phyloP scores from a whole-genome alignment of 1,284 basidiomycete genomes.

The Golubevia sp. region DNA sequence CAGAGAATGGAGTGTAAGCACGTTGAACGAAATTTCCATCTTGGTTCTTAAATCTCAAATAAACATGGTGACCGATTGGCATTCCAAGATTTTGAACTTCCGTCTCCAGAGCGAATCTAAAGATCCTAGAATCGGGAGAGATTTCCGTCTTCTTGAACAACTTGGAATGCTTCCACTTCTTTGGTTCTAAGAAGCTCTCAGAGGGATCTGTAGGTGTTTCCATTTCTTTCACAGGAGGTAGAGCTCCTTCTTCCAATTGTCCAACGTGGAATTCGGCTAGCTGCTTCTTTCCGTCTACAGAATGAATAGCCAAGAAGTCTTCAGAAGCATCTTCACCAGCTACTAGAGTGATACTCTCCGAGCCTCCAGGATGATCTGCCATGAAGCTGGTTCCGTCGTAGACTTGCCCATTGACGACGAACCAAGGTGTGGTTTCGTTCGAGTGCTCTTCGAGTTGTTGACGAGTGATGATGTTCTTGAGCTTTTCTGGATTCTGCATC shows the following conservation, averaged over 20 bases:
- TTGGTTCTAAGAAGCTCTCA: constrained; percentile 66
- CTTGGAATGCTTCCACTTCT: constrained; percentile 67
- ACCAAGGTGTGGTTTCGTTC: constrained; percentile 67
- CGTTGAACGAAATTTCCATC: constrained; percentile 67
- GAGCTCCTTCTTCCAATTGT: constrained; percentile 10
- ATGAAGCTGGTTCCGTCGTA: constrained; percentile 69
- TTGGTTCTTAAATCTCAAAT: constrained; percentile 23
- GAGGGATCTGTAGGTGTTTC: constrained; percentile 25
- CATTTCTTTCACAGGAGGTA: constrained; percentile 56
- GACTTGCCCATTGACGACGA: constrained; percentile 68
- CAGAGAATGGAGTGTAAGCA: constrained; percentile 71
- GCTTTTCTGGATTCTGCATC: constrained; percentile 34
- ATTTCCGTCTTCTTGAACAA: constrained; percentile 64
- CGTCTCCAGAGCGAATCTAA: constrained; percentile 67
- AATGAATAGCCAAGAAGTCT: constrained; percentile 70
- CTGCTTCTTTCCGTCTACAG: constrained; percentile 66
- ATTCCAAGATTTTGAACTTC: constrained; percentile 68
- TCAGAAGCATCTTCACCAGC: constrained; percentile 72
- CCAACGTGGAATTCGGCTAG: constrained; percentile 64
- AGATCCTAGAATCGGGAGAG: constrained; percentile 68
- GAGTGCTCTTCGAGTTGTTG: constrained; percentile 66
- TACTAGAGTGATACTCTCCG: constrained; percentile 69
- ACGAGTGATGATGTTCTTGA: constrained; percentile 65
- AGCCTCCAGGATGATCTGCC: constrained; percentile 71
- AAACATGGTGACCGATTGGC: constrained; percentile 72